Conservation (phyloP, 768 basidiomycete species). For the Phaeotremella skinneri region DNA sequence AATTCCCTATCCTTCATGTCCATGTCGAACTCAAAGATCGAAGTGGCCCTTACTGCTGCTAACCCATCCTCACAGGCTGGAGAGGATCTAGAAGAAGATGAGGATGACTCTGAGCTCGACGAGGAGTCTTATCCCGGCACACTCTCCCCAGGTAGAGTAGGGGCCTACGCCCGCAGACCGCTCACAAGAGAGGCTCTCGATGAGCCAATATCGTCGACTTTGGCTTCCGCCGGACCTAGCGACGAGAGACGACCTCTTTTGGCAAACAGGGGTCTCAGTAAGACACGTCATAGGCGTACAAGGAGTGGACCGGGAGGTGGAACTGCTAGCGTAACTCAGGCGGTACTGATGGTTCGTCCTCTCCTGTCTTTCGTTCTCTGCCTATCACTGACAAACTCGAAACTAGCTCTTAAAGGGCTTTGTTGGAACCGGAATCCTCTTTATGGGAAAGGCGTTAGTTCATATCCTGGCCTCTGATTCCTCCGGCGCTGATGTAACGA, state of each 20-base stretch:
- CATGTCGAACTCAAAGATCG: constrained; percentile 4
- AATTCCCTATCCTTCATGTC: not conserved
- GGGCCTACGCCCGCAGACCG: constrained; percentile 45
- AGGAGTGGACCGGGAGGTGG: constrained; percentile 68
- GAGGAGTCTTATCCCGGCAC: constrained; percentile 54
- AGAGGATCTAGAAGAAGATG: constrained; percentile 79
- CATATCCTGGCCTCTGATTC: constrained; percentile 7
- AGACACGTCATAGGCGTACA: constrained; percentile 53
- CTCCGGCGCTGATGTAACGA: not conserved
- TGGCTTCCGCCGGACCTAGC: constrained; percentile 1
- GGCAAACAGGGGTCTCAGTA: constrained; percentile 34
- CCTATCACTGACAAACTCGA: constrained; percentile 5
- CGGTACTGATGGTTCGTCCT: constrained; percentile 77
- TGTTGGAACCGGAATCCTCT: constrained; percentile 91
- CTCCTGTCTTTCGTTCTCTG: not conserved
- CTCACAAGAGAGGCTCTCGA: constrained; percentile 9
- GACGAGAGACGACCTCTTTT: constrained; percentile 44
- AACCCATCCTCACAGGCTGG: constrained; percentile 63
- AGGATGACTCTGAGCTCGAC: constrained; percentile 62
- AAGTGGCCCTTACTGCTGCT: constrained; percentile 5
- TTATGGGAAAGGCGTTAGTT: constrained; percentile 87
- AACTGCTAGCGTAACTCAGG: constrained; percentile 85
- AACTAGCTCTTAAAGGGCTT: constrained; percentile 82
- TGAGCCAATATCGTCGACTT: constrained; percentile 12
- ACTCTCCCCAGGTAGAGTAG: constrained; percentile 2